Conservation (phyloP, 2,329 filamentous ascomycete genomes). For the Paracorniculantispora psalliotae region DNA sequence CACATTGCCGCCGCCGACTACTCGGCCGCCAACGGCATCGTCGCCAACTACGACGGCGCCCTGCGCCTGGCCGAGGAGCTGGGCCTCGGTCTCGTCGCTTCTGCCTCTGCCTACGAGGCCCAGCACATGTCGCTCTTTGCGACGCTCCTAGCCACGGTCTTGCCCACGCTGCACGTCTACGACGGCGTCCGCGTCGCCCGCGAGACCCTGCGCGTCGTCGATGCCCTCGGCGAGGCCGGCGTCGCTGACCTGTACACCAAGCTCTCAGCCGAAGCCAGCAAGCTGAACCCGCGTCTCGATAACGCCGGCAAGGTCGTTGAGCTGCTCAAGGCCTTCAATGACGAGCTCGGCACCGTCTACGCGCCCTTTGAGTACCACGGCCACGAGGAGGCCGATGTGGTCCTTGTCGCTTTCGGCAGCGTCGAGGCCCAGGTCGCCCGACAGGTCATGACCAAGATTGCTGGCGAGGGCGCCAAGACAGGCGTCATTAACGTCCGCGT, state of each 20-base stretch:
- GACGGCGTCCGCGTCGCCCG: constrained; percentile 79
- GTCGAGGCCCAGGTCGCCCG: constrained; percentile 81
- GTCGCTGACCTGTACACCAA: constrained; percentile 65
- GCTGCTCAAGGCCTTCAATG: constrained; percentile 72
- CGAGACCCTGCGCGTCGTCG: constrained; percentile 77
- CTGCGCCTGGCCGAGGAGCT: constrained; percentile 83
- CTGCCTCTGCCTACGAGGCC: constrained; percentile 80
- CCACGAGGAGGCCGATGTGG: constrained; percentile 70
- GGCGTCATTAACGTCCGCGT: constrained; percentile 88
- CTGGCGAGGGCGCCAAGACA: constrained; percentile 68
- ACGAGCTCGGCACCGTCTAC: constrained; percentile 90
- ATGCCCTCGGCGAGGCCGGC: constrained; percentile 69
- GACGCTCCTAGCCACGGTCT: constrained; percentile 69
- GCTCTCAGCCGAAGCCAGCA: constrained; percentile 56
- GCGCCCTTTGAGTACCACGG: constrained; percentile 91
- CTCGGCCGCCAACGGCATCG: constrained; percentile 60
- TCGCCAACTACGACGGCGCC: constrained; percentile 80
- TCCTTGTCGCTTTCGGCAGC: constrained; percentile 89
- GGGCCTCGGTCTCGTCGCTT: constrained; percentile 79
- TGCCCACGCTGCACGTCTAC: constrained; percentile 84
- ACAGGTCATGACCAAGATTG: constrained; percentile 70
- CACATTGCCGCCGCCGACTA: constrained; percentile 93
- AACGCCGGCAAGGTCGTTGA: constrained; percentile 66
- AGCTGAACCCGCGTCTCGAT: constrained; percentile 65
- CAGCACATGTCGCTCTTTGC: constrained; percentile 95